Base-by-base conservation (phyloP, 176 grass and related monocot species). In the Themeda triandra region DNA sequence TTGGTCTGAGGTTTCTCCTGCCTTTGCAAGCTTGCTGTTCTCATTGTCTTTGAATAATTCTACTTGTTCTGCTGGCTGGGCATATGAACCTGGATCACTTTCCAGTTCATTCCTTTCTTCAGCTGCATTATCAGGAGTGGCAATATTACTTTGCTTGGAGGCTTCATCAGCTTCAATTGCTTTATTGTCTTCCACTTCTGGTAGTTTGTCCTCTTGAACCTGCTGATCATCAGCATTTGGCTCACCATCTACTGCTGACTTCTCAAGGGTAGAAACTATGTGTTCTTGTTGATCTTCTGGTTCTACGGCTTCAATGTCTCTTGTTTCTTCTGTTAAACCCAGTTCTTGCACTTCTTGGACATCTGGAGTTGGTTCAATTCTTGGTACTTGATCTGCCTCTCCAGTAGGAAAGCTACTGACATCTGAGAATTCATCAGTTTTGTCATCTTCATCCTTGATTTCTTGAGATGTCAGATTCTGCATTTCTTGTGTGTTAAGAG, bases 171-270 rank as follows among this genome's bases (percentile, higher is more conserved):
- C 72, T 80, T 75, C 76, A 15, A 45, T 84, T 62, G 69, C 60
- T 89, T 80, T 82, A 75, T 46, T 80, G 23, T 75, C 81, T 89
- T 80, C 63, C 14, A 75, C 35, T 80, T 68, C 69, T 84, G 25
- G 46, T 75, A 51, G n/a, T 75, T 69, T 73, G 1, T 68, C 53
- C 25, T 88, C 48, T n/a, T 85, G 46, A 70, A 80, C 23, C 42
- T 77, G 49, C 10, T 89, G 63, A 62, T 62, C 63, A 89, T 75
- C 70, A 85, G 68, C 77, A 76, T 31, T 48, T 46, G 48, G 48
- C 18, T 63, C 82, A 36, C 51, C 46, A 21, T 77, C 71, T 87
- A 42, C 30, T 66, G 64, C 39, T 32, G 68, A 17, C 36, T 84
- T 63, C 76, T 80, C 69, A 67, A 75, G 17, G 15, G 70, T 69